Percentiles rank a stretch among this genome's conserved stretches.
These are phyloP conservation scores for Xylariaceae sp. DNA, from an alignment of 2,329 filamentous ascomycete genomes.

Conservation along the genomic window DNA sequence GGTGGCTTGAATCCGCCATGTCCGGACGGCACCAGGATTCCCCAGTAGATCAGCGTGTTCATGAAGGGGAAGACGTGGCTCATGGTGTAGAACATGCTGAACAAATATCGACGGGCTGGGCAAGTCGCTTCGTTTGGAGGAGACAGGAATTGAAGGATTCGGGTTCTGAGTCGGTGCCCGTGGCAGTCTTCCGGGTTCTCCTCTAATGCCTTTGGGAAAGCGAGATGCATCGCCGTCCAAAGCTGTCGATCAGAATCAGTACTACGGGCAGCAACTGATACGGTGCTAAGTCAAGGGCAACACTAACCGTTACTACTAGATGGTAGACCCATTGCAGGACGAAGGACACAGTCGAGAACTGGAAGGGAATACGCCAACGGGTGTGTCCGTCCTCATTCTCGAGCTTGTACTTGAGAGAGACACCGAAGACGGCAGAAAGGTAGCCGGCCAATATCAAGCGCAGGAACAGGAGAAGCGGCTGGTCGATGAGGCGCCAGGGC, in stretches of 20 bases:
- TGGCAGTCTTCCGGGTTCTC: slow-evolving; percentile 32
- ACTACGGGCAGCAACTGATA: background rate
- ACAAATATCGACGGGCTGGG: slow-evolving; percentile 47
- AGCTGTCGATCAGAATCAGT: slow-evolving; percentile 35
- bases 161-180: slow-evolving; percentile 41
- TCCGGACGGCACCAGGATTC: slow-evolving; percentile 41
- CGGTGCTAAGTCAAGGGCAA: background rate
- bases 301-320: slow-evolving; percentile 49
- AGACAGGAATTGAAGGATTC: slow-evolving; percentile 46
- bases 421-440: slow-evolving; percentile 44
- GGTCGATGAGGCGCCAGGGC: slow-evolving; percentile 51
- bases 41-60: slow-evolving; percentile 56
- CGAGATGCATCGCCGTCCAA: slow-evolving; percentile 57
- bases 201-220: slow-evolving; percentile 46
- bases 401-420: slow-evolving; percentile 51
- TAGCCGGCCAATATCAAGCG: slow-evolving; percentile 48
- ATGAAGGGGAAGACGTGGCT: slow-evolving; percentile 51
- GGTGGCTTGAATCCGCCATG: slow-evolving; percentile 39
- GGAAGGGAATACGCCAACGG: slow-evolving; percentile 48
- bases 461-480: slow-evolving; percentile 48
- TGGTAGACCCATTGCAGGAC: slow-evolving; percentile 50
- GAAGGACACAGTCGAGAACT: slow-evolving; percentile 52
- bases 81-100: slow-evolving; percentile 54
- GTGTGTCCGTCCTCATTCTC: slow-evolving; percentile 43
- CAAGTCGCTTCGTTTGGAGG: slow-evolving; percentile 46